These are phyloP conservation scores for Pseudozyma sp. DNA, from an alignment of 1,284 basidiomycete genomes.

Conservation along the genomic window DNA sequence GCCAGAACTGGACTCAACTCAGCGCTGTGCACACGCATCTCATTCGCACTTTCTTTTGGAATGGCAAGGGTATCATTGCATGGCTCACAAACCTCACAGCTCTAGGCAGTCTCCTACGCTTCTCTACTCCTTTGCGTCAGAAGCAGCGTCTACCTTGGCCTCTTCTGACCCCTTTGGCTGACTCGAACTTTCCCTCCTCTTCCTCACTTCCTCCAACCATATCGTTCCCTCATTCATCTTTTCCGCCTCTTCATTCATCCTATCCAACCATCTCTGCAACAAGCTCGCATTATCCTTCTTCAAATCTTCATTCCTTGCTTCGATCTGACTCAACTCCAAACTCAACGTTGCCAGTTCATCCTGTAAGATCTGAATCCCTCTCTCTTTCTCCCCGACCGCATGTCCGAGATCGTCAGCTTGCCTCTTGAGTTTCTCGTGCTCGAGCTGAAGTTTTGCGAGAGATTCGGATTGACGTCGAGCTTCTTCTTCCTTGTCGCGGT, in stretches of 20 bases:
- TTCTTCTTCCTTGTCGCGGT: slow-evolving; percentile 89
- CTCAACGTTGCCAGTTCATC: slow-evolving; percentile 74
- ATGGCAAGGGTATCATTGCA: slow-evolving; percentile 18
- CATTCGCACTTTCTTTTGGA: too few relatives aligned
- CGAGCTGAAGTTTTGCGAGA: slow-evolving; percentile 78
- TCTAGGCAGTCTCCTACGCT: not conserved
- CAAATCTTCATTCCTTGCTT: slow-evolving; percentile 84
- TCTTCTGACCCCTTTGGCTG: not conserved
- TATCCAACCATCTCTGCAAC: slow-evolving; percentile 75
- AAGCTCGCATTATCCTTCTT: slow-evolving; percentile 92
- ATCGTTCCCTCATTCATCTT: slow-evolving; percentile 82
- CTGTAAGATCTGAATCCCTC: slow-evolving; percentile 88
- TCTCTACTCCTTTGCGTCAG: not conserved
- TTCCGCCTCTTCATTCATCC: slow-evolving; percentile 89
- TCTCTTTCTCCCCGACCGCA: slow-evolving; percentile 81
- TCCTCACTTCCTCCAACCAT: slow-evolving; percentile 52
- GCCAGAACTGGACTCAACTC: too few relatives aligned
- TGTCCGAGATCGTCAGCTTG: slow-evolving; percentile 74
- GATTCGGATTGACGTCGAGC: slow-evolving; percentile 81
- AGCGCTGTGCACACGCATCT: too few relatives aligned
- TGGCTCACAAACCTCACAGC: not conserved
- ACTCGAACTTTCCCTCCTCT: slow-evolving; percentile 29
- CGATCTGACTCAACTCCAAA: slow-evolving; percentile 84
- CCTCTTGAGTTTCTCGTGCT: slow-evolving; percentile 75
- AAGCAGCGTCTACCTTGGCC: not conserved